Evolutionary conservation across 257 asterid species (phyloP).

Genomic region (Rehmannia glutinosa): DNA sequence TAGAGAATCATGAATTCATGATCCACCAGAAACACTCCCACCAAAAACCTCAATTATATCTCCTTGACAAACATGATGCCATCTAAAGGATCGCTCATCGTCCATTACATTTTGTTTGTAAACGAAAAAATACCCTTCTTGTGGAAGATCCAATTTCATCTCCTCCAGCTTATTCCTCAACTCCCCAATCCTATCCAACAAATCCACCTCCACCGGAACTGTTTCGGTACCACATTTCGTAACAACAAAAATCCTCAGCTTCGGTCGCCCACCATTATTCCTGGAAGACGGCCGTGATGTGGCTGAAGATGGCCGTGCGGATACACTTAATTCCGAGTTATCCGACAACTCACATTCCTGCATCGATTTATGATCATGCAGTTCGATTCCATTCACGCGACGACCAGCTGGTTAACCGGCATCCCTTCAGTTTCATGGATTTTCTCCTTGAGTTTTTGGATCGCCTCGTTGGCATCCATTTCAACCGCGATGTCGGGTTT

Average conservation of each 20-base stretch:
- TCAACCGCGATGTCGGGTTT: conserved; percentile 22
- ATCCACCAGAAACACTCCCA: conserved; percentile 64
- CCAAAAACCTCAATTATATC: conserved; percentile 60
- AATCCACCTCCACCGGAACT: conserved; percentile 44
- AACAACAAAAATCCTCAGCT: conserved; percentile 29
- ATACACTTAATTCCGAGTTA: conserved; percentile 36
- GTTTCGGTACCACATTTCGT: conserved; percentile 32
- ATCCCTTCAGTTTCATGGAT: conserved; percentile 40
- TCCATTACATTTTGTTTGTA: conserved; percentile 67
- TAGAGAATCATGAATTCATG: conserved; percentile 1
- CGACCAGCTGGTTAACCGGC: conserved; percentile 8
- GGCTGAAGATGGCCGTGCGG: conserved; percentile 15
- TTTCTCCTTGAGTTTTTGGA: conserved; percentile 44
- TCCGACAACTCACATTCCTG: conserved; percentile 30
- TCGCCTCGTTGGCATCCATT: conserved; percentile 30
- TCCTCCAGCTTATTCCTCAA: conserved; percentile 44
- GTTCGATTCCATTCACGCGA: conserved; percentile 41
- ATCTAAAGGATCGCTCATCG: conserved; percentile 60
- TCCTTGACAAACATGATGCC: conserved; percentile 63
- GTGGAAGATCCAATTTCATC: conserved; percentile 43
- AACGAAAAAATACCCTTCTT: conserved; percentile 62
- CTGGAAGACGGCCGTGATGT: conserved; percentile 21
- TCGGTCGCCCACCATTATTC: conserved; percentile 8
- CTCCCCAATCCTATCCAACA: conserved; percentile 42
- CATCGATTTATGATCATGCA: conserved; percentile 36